phyloP scores from a whole-genome alignment of 345 rosid species.

The Eucalyptus urophylla region DNA sequence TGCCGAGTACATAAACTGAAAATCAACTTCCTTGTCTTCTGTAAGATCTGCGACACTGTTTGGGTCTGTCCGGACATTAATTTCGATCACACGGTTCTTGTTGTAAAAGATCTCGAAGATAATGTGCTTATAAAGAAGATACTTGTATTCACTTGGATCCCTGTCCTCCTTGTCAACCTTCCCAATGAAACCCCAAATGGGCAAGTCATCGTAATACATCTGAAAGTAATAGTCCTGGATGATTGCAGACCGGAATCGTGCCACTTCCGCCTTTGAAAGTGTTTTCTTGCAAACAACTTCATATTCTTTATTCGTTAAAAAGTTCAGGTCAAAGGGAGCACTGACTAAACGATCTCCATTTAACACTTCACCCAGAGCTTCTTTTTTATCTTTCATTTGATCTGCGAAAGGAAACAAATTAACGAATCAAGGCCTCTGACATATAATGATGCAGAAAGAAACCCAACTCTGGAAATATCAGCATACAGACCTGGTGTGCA shows the following conservation, averaged over 20 bases:
- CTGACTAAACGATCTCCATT: constrained; percentile 8
- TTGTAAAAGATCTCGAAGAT: constrained; percentile 25
- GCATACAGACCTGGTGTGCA: constrained; percentile 8
- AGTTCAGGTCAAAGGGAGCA: background rate
- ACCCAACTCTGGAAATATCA: background rate
- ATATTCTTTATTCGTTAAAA: background rate
- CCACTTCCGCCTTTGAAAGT: constrained; percentile 1
- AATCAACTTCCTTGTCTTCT: constrained; percentile 28
- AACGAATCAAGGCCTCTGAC: background rate
- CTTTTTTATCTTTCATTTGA: background rate
- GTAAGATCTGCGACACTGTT: constrained; percentile 20
- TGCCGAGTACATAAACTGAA: constrained; percentile 25
- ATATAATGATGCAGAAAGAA: background rate
- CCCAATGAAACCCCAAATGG: constrained; percentile 38
- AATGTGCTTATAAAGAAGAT: constrained; percentile 23
- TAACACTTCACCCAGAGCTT: constrained; percentile 5
- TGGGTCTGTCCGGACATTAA: constrained; percentile 19
- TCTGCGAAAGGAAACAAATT: background rate
- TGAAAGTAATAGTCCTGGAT: constrained; percentile 24
- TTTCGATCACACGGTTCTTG: constrained; percentile 33
- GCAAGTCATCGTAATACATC: constrained; percentile 42
- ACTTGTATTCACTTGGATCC: constrained; percentile 26
- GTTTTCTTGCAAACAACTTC: background rate
- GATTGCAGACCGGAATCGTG: constrained; percentile 2
- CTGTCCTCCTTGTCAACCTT: constrained; percentile 29